Evolutionary conservation across 192 early-diverging fungal species (phyloP), one percentile per base, ranked within the genome.

Genomic region (Entomortierella parvispora): DNA sequence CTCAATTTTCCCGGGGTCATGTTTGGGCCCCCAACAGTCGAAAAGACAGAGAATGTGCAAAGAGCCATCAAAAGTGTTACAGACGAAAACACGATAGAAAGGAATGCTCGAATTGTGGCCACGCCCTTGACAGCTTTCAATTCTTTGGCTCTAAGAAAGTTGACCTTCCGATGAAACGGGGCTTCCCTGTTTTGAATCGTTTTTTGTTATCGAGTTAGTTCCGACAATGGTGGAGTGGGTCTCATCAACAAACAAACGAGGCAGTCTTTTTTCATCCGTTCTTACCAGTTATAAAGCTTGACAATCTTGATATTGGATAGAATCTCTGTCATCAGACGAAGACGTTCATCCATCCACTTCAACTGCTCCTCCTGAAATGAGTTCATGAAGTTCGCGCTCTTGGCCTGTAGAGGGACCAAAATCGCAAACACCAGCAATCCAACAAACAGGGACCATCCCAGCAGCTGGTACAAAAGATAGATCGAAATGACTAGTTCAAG

Each of bases 271-370:
- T 40, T 9, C 5, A 40, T 40, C 37, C 25, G 29, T 9, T 15
- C 34, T 45, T 50, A 75, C 71, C 72, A 76, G 28, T 65, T 43
- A 26, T 76, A 76, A 0, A 76, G 47, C 54, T 76, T 76, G 29
- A 76, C 59, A 31, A 76, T 76, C 47, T 76, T 76, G 45, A 76
- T 76, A 52, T 76, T 76, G 7, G 65, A 49, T 2, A 76, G 47
- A 15, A 76, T 54, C 22, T 76, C 72, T 2, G 72, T 58, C 65
- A 68, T 61, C 6, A 76, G 58, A 23, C 72, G 64, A 40, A 76
- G 34, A 23, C 72, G 72, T 0, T 22, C 28, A 26, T 76, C 72
- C 65, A 76, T 76, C 56, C 58, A 68, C 37, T 63, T 58, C 8
- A 76, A 51, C 20, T 48, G 44, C 7, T 58, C 58, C 4, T 68